Evolutionary conservation across 345 rosid genomes (phyloP), one percentile per base, ranked within the genome.

Genomic region (Jatropha curcas): DNA sequence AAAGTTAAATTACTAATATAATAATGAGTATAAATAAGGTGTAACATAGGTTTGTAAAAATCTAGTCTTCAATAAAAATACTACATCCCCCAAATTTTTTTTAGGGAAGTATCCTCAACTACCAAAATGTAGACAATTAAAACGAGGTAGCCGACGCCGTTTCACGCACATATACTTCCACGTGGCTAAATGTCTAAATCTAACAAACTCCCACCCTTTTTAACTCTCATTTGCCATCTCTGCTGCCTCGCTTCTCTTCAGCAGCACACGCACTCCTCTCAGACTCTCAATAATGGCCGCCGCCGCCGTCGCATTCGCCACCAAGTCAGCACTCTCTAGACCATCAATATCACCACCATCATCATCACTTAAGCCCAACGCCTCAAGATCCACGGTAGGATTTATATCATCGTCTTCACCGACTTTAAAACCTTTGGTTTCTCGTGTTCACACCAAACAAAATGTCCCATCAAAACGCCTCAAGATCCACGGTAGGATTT

Each of bases 111-210:
- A n/a, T n/a, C n/a, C n/a, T n/a, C 63, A 59, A 16, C 63, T 31
- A 31, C 63, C 39, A 5, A 59, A 14, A 28, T 25, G n/a, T n/a
- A 1, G 0, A 20, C n/a, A 33, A 60, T 30, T 28, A 60, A 34
- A 61, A 61, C 41, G 16, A 17, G 12, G 12, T 7, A 61, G 20
- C 25, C 65, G 65, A 35, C 65, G 34, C 45, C 65, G 65, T 61
- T 61, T 20, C 14, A 4, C n/a, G 14, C 33, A 56, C 31, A 31
- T 56, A 31, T 12, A 31, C 60, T 56, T 56, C 31, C 46, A 61
- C 65, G 65, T 61, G 65, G 20, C 46, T n/a, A 35, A 61, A 61
- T 61, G 65, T 19, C 46, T n/a, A 35, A 61, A 61, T 61, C 65
- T 20, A 20, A 34, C 65, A 61, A 61, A 60, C 46, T 61, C 24